Evolutionary conservation across 2,329 filamentous ascomycete genomes (phyloP), one percentile per base, ranked within the genome.

Genomic region (Leptographium procerum): DNA sequence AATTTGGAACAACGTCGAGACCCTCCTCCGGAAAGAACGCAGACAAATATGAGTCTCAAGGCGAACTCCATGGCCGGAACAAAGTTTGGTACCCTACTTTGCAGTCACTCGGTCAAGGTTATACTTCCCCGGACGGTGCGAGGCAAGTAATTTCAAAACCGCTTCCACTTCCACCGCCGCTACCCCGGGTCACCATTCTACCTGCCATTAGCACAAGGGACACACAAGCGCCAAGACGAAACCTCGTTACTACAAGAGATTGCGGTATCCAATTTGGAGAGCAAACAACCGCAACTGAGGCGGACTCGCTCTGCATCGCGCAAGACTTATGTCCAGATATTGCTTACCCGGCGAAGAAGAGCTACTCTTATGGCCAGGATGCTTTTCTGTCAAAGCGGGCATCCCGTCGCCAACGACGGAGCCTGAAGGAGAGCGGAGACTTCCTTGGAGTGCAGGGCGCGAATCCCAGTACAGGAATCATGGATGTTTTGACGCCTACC

Each of bases 401-500:
- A n/a, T 63, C 63, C 10, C 71, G 72, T n/a, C 69, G 66, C 19
- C 69, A 72, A 40, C 73, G 80, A 7, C 72, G 72, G 51, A 73
- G 66, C 47, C 70, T 83, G 57, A 79, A 77, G 61, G 73, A 77
- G 57, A 81, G 77, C 57, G 79, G 80, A 5, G 81, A 85, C 65
- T 84, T 76, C 64, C 73, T 84, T 0, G 81, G 80, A 2, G 77
- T 83, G 1, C 79, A 82, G 59, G 81, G 81, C 4, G 71, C 79
- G 57, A 83, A 84, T 64, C 81, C 81, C 0, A 69, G 73, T 48
- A 83, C 82, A 0, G 79, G 82, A 6, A 70, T 76, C 61, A 74
- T 77, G 54, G 76, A 82, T 59, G 67, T 77, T 16, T 69, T 81
- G 43, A 80, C 77, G 4, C 76, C 77, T 9, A 77, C 77, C 3